Conservation (phyloP, 148 eudicot species). For the Rhododendron simsii region DNA sequence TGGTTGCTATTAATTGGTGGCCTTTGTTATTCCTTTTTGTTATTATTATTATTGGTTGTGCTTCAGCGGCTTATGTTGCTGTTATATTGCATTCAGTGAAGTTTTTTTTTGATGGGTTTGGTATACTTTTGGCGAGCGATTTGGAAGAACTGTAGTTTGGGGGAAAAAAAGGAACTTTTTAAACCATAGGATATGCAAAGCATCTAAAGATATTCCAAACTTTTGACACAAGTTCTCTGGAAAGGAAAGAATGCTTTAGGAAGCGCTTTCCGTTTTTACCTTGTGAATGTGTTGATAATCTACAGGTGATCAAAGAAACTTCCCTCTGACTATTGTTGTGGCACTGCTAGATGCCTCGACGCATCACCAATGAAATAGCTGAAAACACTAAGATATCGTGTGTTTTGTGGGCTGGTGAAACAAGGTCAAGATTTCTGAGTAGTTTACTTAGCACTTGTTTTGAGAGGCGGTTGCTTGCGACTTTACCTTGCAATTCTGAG, state of each 20-base stretch:
- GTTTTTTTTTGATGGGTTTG: constrained; percentile 12
- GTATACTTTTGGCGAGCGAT: constrained; percentile 8
- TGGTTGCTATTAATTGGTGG: background rate
- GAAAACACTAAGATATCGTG: background rate
- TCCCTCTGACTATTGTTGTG: background rate
- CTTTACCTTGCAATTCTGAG: too few relatives aligned
- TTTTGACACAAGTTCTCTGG: background rate
- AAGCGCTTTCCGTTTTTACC: background rate
- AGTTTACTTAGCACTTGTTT: background rate
- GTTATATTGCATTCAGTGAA: constrained; percentile 1
- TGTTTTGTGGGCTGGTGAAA: background rate
- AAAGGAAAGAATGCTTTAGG: background rate
- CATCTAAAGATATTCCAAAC: constrained; percentile 11
- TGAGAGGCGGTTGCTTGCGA: background rate
- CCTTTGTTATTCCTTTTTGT: background rate
- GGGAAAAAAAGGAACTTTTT: background rate
- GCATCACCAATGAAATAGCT: background rate
- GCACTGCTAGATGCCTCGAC: background rate
- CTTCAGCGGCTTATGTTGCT: background rate
- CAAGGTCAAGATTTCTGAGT: background rate
- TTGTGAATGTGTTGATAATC: background rate
- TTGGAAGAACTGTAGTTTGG: background rate
- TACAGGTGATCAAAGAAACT: background rate
- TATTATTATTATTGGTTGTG: background rate
- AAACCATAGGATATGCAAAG: background rate